Evolutionary conservation across 2,329 filamentous ascomycete species (phyloP).

Genomic region (Helminthosporium solani): DNA sequence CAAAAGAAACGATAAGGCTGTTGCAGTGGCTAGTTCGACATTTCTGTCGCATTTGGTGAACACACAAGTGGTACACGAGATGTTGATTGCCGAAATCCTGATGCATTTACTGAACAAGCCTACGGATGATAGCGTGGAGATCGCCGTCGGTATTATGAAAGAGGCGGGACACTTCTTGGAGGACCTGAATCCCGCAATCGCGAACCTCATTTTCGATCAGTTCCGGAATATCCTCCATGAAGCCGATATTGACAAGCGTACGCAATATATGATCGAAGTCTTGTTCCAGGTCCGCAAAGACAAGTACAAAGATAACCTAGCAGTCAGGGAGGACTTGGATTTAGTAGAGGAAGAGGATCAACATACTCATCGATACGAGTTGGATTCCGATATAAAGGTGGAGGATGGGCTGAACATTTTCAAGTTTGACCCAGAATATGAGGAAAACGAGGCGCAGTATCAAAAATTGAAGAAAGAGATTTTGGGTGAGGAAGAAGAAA

Average conservation of each 20-base stretch:
- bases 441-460: slow-evolving; percentile 88
- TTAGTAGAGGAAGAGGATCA: slow-evolving; percentile 97
- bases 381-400: slow-evolving; percentile 75
- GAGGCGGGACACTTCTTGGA: slow-evolving; percentile 94
- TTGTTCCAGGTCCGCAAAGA: slow-evolving; percentile 96
- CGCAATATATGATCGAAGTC: slow-evolving; percentile 99
- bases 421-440: slow-evolving; percentile 87
- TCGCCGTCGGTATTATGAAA: slow-evolving; percentile 87
- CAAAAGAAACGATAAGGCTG: slow-evolving; percentile 93
- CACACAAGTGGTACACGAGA: slow-evolving; percentile 92
- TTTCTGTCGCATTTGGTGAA: slow-evolving; percentile 96
- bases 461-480: slow-evolving; percentile 90
- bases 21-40: slow-evolving; percentile 87
- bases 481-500: slow-evolving; percentile 75
- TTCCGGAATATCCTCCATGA: slow-evolving; percentile 95
- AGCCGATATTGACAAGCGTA: slow-evolving; percentile 93
- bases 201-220: slow-evolving; percentile 89
- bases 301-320: slow-evolving; percentile 91
- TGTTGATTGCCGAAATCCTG: slow-evolving; percentile 88
- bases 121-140: slow-evolving; percentile 96
- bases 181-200: slow-evolving; percentile 88
- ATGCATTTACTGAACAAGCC: slow-evolving; percentile 91
- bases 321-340: slow-evolving; percentile 89
- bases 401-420: slow-evolving; percentile 93
- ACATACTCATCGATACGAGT: slow-evolving; percentile 81